These are phyloP conservation scores for Phytophthora quininea DNA, from an alignment of 352 stramenopile genomes.

Conservation along the genomic window DNA sequence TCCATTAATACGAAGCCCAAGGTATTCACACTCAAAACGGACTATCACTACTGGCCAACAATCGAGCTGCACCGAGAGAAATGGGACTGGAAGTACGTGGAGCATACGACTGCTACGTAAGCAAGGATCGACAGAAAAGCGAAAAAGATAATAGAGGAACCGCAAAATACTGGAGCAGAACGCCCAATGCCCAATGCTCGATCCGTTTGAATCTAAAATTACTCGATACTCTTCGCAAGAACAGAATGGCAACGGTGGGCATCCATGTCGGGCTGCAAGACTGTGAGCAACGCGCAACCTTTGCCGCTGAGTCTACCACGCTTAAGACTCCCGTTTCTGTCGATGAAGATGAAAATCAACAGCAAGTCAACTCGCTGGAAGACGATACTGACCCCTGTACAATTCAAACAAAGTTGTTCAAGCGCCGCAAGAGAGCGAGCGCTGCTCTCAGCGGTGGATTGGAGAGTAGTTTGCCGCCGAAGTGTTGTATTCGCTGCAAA, in stretches of 20 bases:
- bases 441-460: slow-evolving; percentile 8
- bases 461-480: slow-evolving; percentile 13
- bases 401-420: slow-evolving; percentile 33
- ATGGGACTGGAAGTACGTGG: slow-evolving; percentile 79
- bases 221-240: too few relatives aligned
- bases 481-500: slow-evolving; percentile 57
- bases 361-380: background rate
- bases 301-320: background rate
- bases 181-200: too few relatives aligned
- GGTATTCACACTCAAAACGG: slow-evolving; percentile 90
- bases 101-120: slow-evolving; percentile 13
- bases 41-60: slow-evolving; percentile 93
- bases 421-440: slow-evolving; percentile 21
- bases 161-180: too few relatives aligned
- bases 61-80: slow-evolving; percentile 74
- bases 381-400: slow-evolving; percentile 14
- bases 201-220: too few relatives aligned
- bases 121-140: background rate
- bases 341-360: background rate
- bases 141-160: too few relatives aligned
- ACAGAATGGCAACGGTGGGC: slow-evolving; percentile 17
- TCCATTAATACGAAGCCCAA: slow-evolving; percentile 91
- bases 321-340: background rate
- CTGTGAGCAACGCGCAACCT: too few relatives aligned
- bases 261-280: slow-evolving; percentile 11